A percentile compares a stretch with the other conserved stretches of the same genome.
These are phyloP conservation scores for Corchorus capsularis DNA, from an alignment of 345 rosid genomes.

Conservation along the genomic window DNA sequence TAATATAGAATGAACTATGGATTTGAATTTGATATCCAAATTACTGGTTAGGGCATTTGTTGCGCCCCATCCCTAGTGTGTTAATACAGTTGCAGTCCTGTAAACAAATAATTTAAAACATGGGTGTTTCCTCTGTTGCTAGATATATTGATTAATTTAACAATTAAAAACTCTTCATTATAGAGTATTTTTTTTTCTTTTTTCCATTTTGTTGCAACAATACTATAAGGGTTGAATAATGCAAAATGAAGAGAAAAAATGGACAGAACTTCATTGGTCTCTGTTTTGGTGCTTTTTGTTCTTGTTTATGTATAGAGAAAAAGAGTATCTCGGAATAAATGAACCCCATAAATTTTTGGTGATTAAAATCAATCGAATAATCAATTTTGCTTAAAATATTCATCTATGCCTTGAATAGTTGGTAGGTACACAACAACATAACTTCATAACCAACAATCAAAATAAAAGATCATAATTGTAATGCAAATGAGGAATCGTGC, in stretches of 20 bases:
- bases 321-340: not conserved
- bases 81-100: not conserved
- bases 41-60: not conserved
- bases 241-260: not conserved
- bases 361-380: not conserved
- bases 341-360: not conserved
- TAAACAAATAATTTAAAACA: not conserved
- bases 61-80: not conserved
- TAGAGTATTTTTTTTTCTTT: not conserved
- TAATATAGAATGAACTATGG: conserved; percentile 55
- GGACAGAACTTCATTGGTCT: not conserved
- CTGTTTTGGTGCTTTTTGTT: not conserved
- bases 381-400: not conserved
- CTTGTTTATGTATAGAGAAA: not conserved
- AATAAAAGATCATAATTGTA: not conserved
- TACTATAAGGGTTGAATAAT: not conserved
- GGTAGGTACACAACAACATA: not conserved
- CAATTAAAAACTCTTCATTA: not conserved
- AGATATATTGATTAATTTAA: not conserved
- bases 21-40: not conserved
- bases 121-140: not conserved
- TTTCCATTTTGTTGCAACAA: not conserved
- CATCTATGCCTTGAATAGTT: not conserved
- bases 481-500: not conserved
- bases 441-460: not conserved